Evolutionary conservation across 768 basidiomycete genomes (phyloP).

Genomic region (Boletales sp.): DNA sequence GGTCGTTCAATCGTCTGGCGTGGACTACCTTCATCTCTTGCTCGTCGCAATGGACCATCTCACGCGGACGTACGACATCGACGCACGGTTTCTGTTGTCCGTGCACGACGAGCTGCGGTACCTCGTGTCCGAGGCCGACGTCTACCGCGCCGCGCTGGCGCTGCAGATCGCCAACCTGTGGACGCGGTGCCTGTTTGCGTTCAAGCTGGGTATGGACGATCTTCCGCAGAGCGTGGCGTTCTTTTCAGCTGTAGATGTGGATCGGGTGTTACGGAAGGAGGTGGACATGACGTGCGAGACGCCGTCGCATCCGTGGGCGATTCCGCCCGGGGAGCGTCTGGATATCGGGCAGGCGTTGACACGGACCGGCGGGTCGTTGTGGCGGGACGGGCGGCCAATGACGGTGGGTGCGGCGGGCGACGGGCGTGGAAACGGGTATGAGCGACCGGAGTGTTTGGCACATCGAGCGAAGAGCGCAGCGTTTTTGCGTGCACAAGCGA

Average conservation of each 20-base stretch:
- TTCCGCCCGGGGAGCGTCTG: constrained; percentile 85
- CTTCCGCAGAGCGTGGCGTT: constrained; percentile 94
- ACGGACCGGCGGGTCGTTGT: constrained; percentile 70
- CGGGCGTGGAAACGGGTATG: constrained; percentile 38
- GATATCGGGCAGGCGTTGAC: constrained; percentile 63
- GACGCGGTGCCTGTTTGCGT: constrained; percentile 90
- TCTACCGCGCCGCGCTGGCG: constrained; percentile 86
- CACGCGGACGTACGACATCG: constrained; percentile 72
- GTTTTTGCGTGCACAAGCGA: constrained; percentile 78
- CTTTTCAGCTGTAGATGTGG: constrained; percentile 95
- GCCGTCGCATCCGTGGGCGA: constrained; percentile 80
- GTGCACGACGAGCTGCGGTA: constrained; percentile 98
- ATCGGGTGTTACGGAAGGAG: constrained; percentile 89
- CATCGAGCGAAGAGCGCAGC: constrained; percentile 62
- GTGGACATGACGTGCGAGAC: constrained; percentile 95
- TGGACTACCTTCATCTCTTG: constrained; percentile 95
- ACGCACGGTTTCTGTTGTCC: constrained; percentile 91
- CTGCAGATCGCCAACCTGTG: constrained; percentile 94
- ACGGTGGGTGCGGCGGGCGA: not conserved
- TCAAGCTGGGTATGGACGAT: constrained; percentile 92
- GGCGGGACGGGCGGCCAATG: constrained; percentile 60
- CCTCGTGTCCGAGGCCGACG: constrained; percentile 84
- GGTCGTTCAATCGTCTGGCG: constrained; percentile 98
- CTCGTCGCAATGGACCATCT: constrained; percentile 95
- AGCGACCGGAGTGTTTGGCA: constrained; percentile 53